These are phyloP conservation scores for Glebionis coronaria DNA, from an alignment of 129 eudicot species.

Conservation along the genomic window DNA sequence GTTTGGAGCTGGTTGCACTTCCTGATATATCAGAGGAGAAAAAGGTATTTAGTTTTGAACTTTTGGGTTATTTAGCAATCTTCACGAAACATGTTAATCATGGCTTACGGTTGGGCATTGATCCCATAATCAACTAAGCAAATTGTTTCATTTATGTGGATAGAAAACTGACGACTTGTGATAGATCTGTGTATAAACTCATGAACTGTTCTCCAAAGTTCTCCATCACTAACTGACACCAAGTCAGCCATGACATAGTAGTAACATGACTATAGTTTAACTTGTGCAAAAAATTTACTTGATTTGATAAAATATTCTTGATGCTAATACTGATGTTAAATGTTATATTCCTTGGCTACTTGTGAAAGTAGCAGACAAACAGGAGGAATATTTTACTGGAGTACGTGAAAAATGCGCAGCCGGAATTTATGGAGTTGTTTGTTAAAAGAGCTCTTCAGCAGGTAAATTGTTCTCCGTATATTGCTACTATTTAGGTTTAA, in stretches of 20 bases:
- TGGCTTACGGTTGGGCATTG: neutral
- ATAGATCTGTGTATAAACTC: too few relatives aligned
- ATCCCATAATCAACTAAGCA: too few relatives aligned
- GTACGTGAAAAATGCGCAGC: slow-evolving; percentile 24
- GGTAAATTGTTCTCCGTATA: slow-evolving; percentile 36
- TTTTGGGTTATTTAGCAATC: neutral
- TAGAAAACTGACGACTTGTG: too few relatives aligned
- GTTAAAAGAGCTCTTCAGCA: slow-evolving; percentile 93
- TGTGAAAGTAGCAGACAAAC: slow-evolving; percentile 27
- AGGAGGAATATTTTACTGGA: too few relatives aligned
- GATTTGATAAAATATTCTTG: neutral
- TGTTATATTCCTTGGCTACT: slow-evolving; percentile 9
- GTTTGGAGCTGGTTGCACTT: slow-evolving; percentile 96
- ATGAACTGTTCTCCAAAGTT: neutral
- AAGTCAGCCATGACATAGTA: slow-evolving; percentile 9
- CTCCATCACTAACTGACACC: neutral
- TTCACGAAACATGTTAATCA: too few relatives aligned
- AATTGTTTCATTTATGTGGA: too few relatives aligned
- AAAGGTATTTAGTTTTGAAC: slow-evolving; percentile 35
- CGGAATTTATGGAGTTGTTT: slow-evolving; percentile 96
- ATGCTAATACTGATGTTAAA: slow-evolving; percentile 16
- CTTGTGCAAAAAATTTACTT: neutral
- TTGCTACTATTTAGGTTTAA: slow-evolving; percentile 1
- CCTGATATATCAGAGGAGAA: slow-evolving; percentile 70
- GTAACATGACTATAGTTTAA: slow-evolving; percentile 15